These are phyloP conservation scores for Debaryomycetaceae sp. DNA, from an alignment of 1,139 yeast genomes.

Conservation along the genomic window DNA sequence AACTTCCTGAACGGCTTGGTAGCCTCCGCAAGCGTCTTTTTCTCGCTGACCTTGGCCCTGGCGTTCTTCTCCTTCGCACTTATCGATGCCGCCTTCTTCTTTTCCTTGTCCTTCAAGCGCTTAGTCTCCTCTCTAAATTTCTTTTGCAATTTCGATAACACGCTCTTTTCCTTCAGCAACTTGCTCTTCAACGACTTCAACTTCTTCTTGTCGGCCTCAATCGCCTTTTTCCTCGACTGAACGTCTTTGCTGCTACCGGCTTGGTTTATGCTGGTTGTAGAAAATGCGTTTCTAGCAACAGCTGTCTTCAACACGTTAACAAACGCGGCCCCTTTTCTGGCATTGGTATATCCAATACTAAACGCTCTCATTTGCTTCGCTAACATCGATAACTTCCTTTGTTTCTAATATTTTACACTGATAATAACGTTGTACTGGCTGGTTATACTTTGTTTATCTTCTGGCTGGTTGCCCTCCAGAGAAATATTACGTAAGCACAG, in stretches of 20 bases:
- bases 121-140: constrained; percentile 16
- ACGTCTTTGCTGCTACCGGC: neutral
- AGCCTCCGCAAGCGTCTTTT: constrained; percentile 21
- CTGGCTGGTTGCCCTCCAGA: no score
- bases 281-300: neutral
- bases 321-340: neutral
- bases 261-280: neutral
- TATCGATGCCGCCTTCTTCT: constrained; percentile 13
- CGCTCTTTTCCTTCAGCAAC: constrained; percentile 23
- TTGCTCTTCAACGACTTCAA: constrained; percentile 13
- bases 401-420: no score
- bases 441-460: no score
- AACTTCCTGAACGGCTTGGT: constrained; percentile 24
- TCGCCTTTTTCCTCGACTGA: constrained; percentile 5
- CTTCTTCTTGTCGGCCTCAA: constrained; percentile 8
- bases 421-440: no score
- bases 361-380: neutral
- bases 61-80: constrained; percentile 14
- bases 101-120: constrained; percentile 11
- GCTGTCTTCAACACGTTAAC: neutral
- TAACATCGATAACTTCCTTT: neutral
- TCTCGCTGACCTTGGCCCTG: constrained; percentile 14
- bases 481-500: no score
- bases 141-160: constrained; percentile 16
- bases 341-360: neutral